Evolutionary conservation across 768 basidiomycete genomes (phyloP).

Genomic region (Trametes gibbosa): DNA sequence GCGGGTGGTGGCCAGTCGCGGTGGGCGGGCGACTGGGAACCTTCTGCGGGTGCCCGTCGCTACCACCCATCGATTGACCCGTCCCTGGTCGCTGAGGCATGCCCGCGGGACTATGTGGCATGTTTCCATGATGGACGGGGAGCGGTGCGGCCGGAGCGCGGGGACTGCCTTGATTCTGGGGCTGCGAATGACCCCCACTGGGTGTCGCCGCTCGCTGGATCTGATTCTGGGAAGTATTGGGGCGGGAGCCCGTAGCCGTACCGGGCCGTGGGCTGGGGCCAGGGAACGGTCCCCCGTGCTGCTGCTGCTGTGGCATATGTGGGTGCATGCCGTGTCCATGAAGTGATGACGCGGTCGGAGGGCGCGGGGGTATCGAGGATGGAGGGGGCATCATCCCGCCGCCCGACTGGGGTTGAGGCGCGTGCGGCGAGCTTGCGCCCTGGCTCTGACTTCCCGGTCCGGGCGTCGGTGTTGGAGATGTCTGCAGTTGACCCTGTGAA

Average conservation of each 20-base stretch:
- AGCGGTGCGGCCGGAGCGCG: constrained; percentile 16
- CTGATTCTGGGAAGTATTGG: constrained; percentile 12
- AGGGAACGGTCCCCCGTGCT: constrained; percentile 8
- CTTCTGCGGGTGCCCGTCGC: constrained; percentile 19
- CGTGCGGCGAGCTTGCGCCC: constrained; percentile 13
- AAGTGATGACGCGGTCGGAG: constrained; percentile 21
- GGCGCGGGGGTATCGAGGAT: constrained; percentile 27
- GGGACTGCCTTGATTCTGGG: constrained; percentile 1
- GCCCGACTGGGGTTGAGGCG: constrained; percentile 9
- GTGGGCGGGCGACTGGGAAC: constrained; percentile 29
- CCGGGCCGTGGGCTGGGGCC: constrained; percentile 20
- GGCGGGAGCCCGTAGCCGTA: constrained; percentile 18
- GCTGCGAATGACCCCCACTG: neutral
- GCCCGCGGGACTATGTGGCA: constrained; percentile 16
- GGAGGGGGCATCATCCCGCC: constrained; percentile 25
- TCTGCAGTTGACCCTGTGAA: constrained; percentile 22
- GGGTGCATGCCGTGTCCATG: constrained; percentile 19
- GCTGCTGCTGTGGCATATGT: constrained; percentile 19
- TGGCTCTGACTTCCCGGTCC: constrained; percentile 5
- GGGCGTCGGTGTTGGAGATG: constrained; percentile 13
- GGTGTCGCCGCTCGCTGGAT: constrained; percentile 17
- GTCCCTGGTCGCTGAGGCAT: constrained; percentile 29
- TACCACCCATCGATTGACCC: constrained; percentile 26
- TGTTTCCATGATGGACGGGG: constrained; percentile 21
- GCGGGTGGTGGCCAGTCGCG: constrained; percentile 25